phyloP scores from a whole-genome alignment of 441 rosid species.

The Adansonia grandidieri region DNA sequence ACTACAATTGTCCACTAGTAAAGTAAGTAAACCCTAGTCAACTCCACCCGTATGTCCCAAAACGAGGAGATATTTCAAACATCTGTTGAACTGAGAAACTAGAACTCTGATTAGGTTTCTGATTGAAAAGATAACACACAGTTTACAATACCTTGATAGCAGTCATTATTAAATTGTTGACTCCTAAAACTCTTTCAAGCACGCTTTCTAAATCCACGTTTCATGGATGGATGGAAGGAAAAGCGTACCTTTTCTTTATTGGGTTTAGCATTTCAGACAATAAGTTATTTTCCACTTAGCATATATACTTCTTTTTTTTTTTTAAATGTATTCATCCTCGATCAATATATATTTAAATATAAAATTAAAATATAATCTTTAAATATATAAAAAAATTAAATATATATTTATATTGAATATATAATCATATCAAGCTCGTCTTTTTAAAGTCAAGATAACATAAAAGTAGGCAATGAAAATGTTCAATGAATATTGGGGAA shows the following conservation, averaged over 20 bases:
- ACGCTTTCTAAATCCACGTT: constrained; percentile 28
- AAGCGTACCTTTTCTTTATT: constrained; percentile 18
- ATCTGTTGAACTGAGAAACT: background rate
- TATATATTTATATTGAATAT: too few species aligned
- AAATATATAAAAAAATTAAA: too few species aligned
- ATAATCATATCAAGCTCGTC: too few species aligned
- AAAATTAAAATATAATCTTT: too few species aligned
- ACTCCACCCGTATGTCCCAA: background rate
- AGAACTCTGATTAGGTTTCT: background rate
- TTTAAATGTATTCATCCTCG: too few species aligned
- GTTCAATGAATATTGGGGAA: constrained; percentile 39
- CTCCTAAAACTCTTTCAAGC: constrained; percentile 15
- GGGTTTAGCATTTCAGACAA: background rate
- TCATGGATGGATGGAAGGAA: constrained; percentile 29
- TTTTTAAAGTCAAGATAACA: too few species aligned
- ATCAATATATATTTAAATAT: too few species aligned
- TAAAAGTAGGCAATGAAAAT: constrained; percentile 20
- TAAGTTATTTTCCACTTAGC: background rate
- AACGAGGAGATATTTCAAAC: background rate
- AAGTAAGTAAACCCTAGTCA: constrained; percentile 8
- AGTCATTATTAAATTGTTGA: constrained; percentile 19
- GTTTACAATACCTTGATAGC: background rate
- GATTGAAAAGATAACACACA: background rate
- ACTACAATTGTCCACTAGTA: background rate
- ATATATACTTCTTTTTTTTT: background rate